These are phyloP conservation scores for Naganishia vaughanmartiniae DNA, from an alignment of 768 basidiomycete genomes.

Conservation along the genomic window DNA sequence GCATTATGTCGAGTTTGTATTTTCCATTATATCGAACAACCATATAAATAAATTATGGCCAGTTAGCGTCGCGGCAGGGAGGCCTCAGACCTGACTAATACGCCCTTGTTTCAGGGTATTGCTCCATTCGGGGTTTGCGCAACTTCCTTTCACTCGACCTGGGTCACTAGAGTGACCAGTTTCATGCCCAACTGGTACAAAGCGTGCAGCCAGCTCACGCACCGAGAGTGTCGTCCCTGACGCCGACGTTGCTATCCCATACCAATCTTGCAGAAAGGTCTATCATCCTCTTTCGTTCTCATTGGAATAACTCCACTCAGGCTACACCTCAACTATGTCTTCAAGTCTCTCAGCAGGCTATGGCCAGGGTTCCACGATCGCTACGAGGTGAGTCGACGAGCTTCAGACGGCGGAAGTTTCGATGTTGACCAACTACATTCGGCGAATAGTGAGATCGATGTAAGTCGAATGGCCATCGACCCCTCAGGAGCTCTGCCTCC, in stretches of 20 bases:
- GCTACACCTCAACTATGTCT: background rate
- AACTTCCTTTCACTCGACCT: background rate
- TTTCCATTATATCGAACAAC: constrained; percentile 4
- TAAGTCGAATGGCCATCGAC: constrained; percentile 22
- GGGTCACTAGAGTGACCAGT: background rate
- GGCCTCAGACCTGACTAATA: background rate
- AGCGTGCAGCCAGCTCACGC: background rate
- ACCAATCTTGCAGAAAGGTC: too few relatives aligned
- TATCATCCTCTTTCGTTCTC: background rate
- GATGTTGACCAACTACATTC: too few relatives aligned
- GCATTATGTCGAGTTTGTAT: constrained; percentile 6
- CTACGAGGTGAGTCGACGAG: constrained; percentile 1
- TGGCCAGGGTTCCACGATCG: constrained; percentile 21
- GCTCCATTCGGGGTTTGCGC: background rate
- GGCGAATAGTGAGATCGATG: constrained; percentile 29
- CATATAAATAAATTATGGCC: background rate
- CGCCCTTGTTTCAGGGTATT: background rate
- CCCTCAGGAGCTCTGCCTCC: constrained; percentile 19
- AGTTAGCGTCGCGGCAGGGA: background rate
- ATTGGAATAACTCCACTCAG: background rate
- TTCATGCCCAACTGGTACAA: background rate
- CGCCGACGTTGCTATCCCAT: background rate
- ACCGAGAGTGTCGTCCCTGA: background rate
- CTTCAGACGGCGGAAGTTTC: background rate
- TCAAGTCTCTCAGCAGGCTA: constrained; percentile 17